These are phyloP conservation scores for Raphanus raphanistrum DNA, from an alignment of 345 rosid genomes.

Conservation along the genomic window DNA sequence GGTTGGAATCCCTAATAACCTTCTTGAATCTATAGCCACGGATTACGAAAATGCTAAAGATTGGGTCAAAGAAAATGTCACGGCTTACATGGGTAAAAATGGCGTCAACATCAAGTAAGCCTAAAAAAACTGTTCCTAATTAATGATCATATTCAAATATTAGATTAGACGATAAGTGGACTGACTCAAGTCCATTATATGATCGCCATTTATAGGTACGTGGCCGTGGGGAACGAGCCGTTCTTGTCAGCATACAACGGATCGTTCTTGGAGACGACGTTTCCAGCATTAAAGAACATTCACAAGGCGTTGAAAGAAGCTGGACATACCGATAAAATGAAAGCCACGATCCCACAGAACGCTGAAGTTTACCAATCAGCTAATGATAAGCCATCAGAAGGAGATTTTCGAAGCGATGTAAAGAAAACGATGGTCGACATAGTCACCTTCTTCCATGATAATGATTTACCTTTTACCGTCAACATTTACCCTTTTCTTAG, in stretches of 20 bases:
- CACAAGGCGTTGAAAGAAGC: conserved; percentile 68
- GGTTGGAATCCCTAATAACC: conserved; percentile 78
- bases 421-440: conserved; percentile 46
- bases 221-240: conserved; percentile 90
- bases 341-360: conserved; percentile 67
- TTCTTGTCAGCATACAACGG: conserved; percentile 69
- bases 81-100: conserved; percentile 43
- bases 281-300: conserved; percentile 71
- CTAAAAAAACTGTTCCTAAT: not conserved
- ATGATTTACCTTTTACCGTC: conserved; percentile 64
- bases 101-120: conserved; percentile 70
- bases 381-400: conserved; percentile 65
- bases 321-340: conserved; percentile 51
- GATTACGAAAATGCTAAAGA: conserved; percentile 49
- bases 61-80: conserved; percentile 78
- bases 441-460: conserved; percentile 44
- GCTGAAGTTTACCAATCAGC: conserved; percentile 73
- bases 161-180: not conserved
- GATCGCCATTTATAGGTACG: conserved; percentile 49
- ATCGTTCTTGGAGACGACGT: conserved; percentile 40
- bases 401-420: conserved; percentile 54
- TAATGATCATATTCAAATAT: not conserved
- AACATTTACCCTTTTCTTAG: conserved; percentile 91
- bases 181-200: not conserved
- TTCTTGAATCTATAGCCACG: conserved; percentile 39